Base-by-base conservation (phyloP, 441 rosid genomes). In the Pelargonium australe region DNA sequence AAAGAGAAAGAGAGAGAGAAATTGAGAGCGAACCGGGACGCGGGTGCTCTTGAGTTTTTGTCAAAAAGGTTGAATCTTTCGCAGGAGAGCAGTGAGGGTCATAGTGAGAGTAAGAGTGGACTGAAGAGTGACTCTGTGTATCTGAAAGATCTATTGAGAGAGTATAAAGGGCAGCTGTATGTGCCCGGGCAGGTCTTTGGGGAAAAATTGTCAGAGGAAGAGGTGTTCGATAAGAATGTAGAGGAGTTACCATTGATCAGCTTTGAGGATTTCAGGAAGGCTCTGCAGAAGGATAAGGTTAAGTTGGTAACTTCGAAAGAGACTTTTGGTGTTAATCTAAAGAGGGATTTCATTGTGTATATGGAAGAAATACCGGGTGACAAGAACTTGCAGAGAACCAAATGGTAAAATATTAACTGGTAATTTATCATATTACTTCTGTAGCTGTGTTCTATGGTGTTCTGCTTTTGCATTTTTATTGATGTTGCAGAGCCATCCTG, bases 171-270 rank as follows among this genome's bases (percentile, higher is more conserved):
- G 20, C 89, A 93, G 80, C 90, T 90, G 45, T 90, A 87, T 66
- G 98, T 93, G 44, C 98, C 98, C 0, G 97, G 87, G 85, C 97
- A 89, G 78, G 79, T 90, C 64, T 93, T 93, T 40, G 92, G 85
- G 44, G 68, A 77, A 37, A 87, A 82, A 70, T 82, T 89, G 73
- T 83, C 92, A 0, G 95, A 93, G 78, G 96, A 89, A 71, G 96
- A 89, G 37, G 87, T 83, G 43, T 93, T 93, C 66, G 86, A 85
- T 77, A 85, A 69, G 77, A 79, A 73, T 76, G 72, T 87, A 63
- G 84, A 79, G 62, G 92, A 83, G 51, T 81, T 90, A 68, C 98
- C 98, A 43, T 79, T 72, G 67, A 85, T 90, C 86, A 85, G 89
- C 73, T 65, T 87, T 69, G 92, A 87, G 64, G 95, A 93, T 75